phyloP scores from a whole-genome alignment of 2,329 filamentous ascomycete species.

The Beauveria medogensis region DNA sequence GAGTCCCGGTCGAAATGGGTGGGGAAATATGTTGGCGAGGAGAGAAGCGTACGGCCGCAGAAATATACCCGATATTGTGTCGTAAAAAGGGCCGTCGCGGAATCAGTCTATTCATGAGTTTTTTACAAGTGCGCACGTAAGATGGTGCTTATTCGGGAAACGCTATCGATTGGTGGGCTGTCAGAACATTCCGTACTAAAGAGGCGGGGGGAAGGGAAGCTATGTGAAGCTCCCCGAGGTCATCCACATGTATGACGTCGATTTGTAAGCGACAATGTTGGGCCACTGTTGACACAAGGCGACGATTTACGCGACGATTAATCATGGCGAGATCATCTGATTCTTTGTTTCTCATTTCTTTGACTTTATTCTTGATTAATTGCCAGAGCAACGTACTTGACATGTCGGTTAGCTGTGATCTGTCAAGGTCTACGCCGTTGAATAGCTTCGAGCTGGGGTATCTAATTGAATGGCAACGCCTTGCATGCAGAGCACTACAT shows the following conservation, averaged over 20 bases:
- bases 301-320: not conserved
- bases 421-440: too few relatives aligned
- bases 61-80: constrained; percentile 21
- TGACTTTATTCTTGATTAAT: not conserved
- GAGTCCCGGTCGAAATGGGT: not conserved
- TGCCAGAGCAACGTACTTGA: not conserved
- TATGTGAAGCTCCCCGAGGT: not conserved
- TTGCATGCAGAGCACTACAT: constrained; percentile 9
- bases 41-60: constrained; percentile 8
- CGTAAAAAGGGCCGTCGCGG: constrained; percentile 27
- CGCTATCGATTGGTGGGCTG: not conserved
- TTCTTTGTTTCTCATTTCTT: not conserved
- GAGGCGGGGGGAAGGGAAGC: not conserved
- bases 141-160: not conserved
- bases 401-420: too few relatives aligned
- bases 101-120: constrained; percentile 35
- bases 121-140: not conserved
- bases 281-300: not conserved
- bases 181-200: not conserved
- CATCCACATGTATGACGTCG: constrained; percentile 10
- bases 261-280: constrained; percentile 7
- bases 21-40: not conserved
- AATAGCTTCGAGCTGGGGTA: constrained; percentile 1
- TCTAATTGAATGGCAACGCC: not conserved
- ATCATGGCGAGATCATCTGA: not conserved